phyloP scores from a whole-genome alignment of 257 asterid genomes.

The Solanum neorickii region DNA sequence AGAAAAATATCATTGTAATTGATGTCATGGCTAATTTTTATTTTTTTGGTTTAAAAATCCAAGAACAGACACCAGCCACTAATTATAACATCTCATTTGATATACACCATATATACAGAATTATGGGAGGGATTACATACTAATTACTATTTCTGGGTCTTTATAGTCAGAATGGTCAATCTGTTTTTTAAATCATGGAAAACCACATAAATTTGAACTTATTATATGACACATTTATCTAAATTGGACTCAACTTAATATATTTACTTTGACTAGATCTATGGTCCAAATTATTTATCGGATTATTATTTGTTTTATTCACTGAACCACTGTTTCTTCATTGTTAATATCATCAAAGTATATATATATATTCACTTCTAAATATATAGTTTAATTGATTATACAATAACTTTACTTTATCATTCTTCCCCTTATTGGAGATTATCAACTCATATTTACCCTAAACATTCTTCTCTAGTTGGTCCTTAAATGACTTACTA shows the following conservation, averaged over 20 bases:
- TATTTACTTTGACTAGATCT: too few relatives aligned
- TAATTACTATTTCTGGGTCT: not conserved
- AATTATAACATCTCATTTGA: not conserved
- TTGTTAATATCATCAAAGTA: too few relatives aligned
- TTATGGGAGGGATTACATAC: not conserved
- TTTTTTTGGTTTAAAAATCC: not conserved
- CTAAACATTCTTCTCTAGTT: not conserved
- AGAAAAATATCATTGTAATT: not conserved
- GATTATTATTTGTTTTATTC: too few relatives aligned
- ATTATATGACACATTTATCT: too few relatives aligned
- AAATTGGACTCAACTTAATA: too few relatives aligned
- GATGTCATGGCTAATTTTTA: not conserved
- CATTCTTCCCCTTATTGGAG: not conserved
- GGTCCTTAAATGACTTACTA: not conserved
- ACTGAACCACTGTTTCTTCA: fast-evolving
- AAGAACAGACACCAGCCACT: not conserved
- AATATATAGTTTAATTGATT: not conserved
- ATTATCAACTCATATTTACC: not conserved
- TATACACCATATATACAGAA: not conserved
- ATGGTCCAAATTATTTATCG: too few relatives aligned
- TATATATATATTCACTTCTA: not conserved
- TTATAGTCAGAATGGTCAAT: not conserved
- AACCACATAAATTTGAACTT: too few relatives aligned
- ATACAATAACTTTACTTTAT: not conserved
- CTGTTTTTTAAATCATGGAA: not conserved